A percentile compares a stretch with the other conserved stretches of the same genome.
These are phyloP conservation scores for Capronia coronata DNA, from an alignment of 2,329 filamentous ascomycete species.

Conservation along the genomic window DNA sequence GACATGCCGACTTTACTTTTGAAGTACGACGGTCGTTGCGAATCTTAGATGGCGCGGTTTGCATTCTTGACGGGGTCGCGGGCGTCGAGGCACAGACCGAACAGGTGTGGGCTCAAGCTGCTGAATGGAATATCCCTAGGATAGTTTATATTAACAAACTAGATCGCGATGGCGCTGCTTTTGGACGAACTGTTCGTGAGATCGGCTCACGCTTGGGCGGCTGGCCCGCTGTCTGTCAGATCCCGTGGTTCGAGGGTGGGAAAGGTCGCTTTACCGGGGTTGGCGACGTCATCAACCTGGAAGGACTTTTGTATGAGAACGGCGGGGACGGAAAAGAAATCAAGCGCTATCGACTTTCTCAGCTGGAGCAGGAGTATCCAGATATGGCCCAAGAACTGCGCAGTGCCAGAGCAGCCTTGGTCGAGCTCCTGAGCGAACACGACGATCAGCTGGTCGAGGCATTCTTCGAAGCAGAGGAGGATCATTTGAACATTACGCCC, in stretches of 20 bases:
- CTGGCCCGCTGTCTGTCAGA: slow-evolving; percentile 87
- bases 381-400: slow-evolving; percentile 60
- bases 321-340: slow-evolving; percentile 60
- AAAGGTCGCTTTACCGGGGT: slow-evolving; percentile 74
- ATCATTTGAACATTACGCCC: slow-evolving; percentile 61
- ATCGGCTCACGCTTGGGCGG: slow-evolving; percentile 71
- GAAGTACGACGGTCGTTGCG: slow-evolving; percentile 87
- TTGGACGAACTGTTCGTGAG: slow-evolving; percentile 78
- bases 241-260: slow-evolving; percentile 78
- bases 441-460: slow-evolving; percentile 80
- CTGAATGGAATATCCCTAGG: slow-evolving; percentile 74
- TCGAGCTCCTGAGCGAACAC: slow-evolving; percentile 80
- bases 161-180: slow-evolving; percentile 73
- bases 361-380: slow-evolving; percentile 47
- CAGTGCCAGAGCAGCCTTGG: slow-evolving; percentile 66
- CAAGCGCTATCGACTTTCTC: slow-evolving; percentile 49
- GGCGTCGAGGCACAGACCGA: slow-evolving; percentile 96
- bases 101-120: slow-evolving; percentile 88
- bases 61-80: slow-evolving; percentile 84
- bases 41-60: slow-evolving; percentile 84
- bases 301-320: slow-evolving; percentile 66
- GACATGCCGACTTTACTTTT: slow-evolving; percentile 95
- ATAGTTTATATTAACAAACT: slow-evolving; percentile 80
- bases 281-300: slow-evolving; percentile 71
- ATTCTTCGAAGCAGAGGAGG: slow-evolving; percentile 70